phyloP scores from a whole-genome alignment of 306 rosid species.

The Cucurbita ficifolia region DNA sequence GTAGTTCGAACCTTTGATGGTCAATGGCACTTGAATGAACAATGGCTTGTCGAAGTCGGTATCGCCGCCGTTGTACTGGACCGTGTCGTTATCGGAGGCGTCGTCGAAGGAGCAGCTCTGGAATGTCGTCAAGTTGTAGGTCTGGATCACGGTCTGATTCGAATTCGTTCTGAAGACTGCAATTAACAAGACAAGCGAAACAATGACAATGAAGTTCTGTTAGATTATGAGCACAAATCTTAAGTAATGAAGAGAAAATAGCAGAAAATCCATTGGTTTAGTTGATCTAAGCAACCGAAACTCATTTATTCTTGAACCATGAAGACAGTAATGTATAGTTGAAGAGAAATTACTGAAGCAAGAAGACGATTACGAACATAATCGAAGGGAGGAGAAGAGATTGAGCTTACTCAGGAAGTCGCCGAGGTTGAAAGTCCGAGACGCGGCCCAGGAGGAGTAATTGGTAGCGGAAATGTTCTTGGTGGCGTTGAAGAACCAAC shows the following conservation, averaged over 20 bases:
- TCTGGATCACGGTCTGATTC: constrained; percentile 67
- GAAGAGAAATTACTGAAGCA: neutral
- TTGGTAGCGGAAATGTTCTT: constrained; percentile 50
- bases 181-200: neutral
- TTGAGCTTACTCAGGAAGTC: constrained; percentile 57
- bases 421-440: constrained; percentile 60
- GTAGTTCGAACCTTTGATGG: constrained; percentile 38
- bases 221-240: neutral
- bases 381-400: neutral
- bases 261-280: neutral
- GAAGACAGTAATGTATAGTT: neutral
- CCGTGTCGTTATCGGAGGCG: constrained; percentile 32
- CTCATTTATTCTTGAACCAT: neutral
- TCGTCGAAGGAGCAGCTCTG: constrained; percentile 43
- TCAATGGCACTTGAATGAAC: constrained; percentile 48
- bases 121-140: constrained; percentile 46
- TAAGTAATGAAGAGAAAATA: neutral
- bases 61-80: constrained; percentile 28
- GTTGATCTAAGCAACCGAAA: neutral
- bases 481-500: constrained; percentile 69
- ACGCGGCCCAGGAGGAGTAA: constrained; percentile 69
- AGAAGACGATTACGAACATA: neutral
- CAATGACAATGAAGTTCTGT: neutral
- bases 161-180: constrained; percentile 66
- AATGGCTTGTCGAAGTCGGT: constrained; percentile 16